Evolutionary conservation across 495 filamentous ascomycete species (phyloP).

Genomic region (Penicillium goetzii): DNA sequence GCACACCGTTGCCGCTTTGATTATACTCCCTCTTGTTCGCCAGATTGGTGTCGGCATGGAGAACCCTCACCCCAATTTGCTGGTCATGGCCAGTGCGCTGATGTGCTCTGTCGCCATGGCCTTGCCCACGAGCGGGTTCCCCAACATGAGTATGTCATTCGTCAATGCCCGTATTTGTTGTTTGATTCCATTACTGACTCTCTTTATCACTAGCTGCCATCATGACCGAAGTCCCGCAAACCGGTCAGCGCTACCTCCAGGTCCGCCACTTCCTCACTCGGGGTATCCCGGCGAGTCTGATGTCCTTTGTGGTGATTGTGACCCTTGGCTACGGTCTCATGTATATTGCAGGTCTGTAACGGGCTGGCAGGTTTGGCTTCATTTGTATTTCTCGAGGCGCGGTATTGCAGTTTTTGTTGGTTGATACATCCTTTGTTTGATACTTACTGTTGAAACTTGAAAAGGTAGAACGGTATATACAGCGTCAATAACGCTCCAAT

Average conservation of each 20-base stretch:
- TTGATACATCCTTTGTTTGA: not conserved
- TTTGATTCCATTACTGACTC: constrained; percentile 28
- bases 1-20: constrained; percentile 94
- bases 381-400: not conserved
- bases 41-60: constrained; percentile 82
- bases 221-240: constrained; percentile 96
- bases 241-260: constrained; percentile 86
- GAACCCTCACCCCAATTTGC: constrained; percentile 87
- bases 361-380: too few relatives aligned
- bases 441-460: not conserved
- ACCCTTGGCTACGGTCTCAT: constrained; percentile 87
- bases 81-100: constrained; percentile 83
- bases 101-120: constrained; percentile 82
- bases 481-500: constrained; percentile 1
- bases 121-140: constrained; percentile 93
- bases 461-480: constrained; percentile 3
- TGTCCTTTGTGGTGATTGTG: constrained; percentile 81
- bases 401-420: not conserved
- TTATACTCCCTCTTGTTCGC: constrained; percentile 88
- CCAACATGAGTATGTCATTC: constrained; percentile 91
- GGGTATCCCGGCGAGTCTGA: constrained; percentile 82
- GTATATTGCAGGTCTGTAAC: constrained; percentile 73
- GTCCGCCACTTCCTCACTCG: constrained; percentile 93
- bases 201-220: constrained; percentile 71
- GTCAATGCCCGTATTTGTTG: constrained; percentile 2